A percentile compares a stretch with the other conserved stretches of the same genome.
Conservation (phyloP, 306 rosid genomes). For the Castanea crenata region DNA sequence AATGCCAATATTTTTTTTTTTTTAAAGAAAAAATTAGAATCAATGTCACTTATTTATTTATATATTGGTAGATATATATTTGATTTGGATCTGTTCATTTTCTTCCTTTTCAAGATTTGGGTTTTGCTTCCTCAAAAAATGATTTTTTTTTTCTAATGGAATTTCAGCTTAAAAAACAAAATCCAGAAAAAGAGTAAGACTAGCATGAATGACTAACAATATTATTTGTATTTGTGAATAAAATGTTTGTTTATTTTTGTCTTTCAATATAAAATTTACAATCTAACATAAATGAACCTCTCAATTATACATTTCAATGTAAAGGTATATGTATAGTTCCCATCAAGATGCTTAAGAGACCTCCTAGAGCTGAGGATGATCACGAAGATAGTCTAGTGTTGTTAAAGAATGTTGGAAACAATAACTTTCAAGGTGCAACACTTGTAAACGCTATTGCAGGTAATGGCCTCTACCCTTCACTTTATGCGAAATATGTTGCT, state of each 20-base stretch:
- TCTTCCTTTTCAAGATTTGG: no score
- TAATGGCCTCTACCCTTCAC: constrained; percentile 17
- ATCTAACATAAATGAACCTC: not conserved
- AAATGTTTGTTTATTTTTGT: not conserved
- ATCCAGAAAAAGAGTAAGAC: no score
- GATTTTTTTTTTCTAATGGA: not conserved
- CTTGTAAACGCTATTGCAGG: constrained; percentile 58
- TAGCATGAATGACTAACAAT: not conserved
- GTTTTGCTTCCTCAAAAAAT: no score
- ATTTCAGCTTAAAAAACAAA: not conserved
- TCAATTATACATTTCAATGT: not conserved
- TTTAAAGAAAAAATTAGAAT: no score
- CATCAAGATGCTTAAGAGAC: constrained; percentile 20
- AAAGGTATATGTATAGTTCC: constrained; percentile 33
- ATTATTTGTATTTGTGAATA: not conserved
- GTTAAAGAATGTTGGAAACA: constrained; percentile 33
- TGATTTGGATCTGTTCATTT: no score
- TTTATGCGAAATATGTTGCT: not conserved
- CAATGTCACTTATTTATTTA: no score
- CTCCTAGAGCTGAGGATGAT: constrained; percentile 19
- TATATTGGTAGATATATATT: no score
- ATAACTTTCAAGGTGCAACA: constrained; percentile 25
- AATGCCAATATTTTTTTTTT: no score
- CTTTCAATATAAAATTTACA: not conserved
- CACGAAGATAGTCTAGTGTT: constrained; percentile 21